Percentiles rank a stretch among this genome's conserved stretches.
Evolutionary conservation across 225 moss, liverwort and hornwort genomes (phyloP).

Genomic region (Rhytidiadelphus loreus): DNA sequence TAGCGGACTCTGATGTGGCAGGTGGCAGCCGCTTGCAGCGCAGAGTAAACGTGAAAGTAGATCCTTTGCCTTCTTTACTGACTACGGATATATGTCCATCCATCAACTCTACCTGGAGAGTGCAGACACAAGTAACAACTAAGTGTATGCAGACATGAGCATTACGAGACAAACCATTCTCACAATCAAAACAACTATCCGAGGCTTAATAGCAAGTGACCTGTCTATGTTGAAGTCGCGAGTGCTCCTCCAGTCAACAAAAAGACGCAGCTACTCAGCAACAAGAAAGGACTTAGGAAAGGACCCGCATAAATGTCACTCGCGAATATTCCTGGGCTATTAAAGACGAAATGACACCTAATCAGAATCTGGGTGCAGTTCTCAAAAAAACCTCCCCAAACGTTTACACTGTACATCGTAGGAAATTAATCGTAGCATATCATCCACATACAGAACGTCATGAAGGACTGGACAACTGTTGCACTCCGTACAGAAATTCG

Average conservation of each 20-base stretch:
- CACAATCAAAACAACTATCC: background rate
- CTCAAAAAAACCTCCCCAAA: background rate
- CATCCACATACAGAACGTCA: background rate
- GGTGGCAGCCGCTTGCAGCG: constrained; percentile 24
- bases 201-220: constrained; percentile 5
- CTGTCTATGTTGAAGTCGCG: constrained; percentile 3
- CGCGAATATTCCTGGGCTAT: background rate
- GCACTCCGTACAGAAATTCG: background rate
- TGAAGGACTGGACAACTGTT: background rate
- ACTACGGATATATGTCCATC: constrained; percentile 34
- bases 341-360: background rate
- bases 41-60: constrained; percentile 42
- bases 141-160: background rate
- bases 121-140: background rate
- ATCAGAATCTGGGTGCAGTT: background rate
- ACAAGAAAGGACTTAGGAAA: background rate
- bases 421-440: background rate
- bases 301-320: background rate
- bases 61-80: constrained; percentile 38
- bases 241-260: constrained; percentile 3
- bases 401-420: background rate
- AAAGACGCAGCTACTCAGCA: constrained; percentile 8
- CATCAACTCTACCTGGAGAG: constrained; percentile 40
- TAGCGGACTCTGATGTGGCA: background rate
- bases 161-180: background rate